A percentile compares a stretch with the other conserved stretches of the same genome.
These are phyloP conservation scores for Aspergillus conjunctus DNA, from an alignment of 495 filamentous ascomycete species.

Conservation along the genomic window DNA sequence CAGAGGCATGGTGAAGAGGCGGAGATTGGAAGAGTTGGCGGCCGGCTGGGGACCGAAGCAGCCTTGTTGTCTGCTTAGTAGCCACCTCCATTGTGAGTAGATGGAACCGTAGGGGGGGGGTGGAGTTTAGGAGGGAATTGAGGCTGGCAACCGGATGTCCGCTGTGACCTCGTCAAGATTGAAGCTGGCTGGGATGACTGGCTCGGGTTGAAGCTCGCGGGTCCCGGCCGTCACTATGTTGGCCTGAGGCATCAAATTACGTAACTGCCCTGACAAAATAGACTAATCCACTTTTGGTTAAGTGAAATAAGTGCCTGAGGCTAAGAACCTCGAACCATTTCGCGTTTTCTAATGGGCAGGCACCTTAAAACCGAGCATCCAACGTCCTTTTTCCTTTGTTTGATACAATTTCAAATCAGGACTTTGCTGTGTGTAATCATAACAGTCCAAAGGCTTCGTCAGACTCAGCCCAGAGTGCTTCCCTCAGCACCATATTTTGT, in stretches of 20 bases:
- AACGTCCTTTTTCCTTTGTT: too few species aligned
- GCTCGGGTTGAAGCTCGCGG: conserved; percentile 21
- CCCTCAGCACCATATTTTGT: too few species aligned
- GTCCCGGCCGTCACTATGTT: conserved; percentile 24
- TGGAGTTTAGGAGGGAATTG: neutral
- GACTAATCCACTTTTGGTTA: too few species aligned
- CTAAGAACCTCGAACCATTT: too few species aligned
- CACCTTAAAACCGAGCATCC: too few species aligned
- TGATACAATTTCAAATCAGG: too few species aligned
- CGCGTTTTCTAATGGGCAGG: too few species aligned
- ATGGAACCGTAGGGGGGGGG: neutral
- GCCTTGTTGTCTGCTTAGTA: conserved; percentile 41
- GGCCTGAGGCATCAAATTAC: conserved; percentile 34
- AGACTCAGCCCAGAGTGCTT: too few species aligned
- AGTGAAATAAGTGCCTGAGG: too few species aligned
- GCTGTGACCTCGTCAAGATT: conserved; percentile 16
- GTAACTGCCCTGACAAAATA: neutral
- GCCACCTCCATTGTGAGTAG: conserved; percentile 44
- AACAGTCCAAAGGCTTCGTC: too few species aligned
- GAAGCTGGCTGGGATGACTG: conserved; percentile 20
- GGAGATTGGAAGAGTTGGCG: conserved; percentile 13
- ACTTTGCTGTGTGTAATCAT: too few species aligned
- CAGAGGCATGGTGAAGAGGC: conserved; percentile 15
- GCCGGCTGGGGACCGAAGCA: conserved; percentile 35
- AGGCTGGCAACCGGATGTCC: neutral